phyloP scores from a whole-genome alignment of 495 filamentous ascomycete genomes.

The Lindgomyces ingoldianus region DNA sequence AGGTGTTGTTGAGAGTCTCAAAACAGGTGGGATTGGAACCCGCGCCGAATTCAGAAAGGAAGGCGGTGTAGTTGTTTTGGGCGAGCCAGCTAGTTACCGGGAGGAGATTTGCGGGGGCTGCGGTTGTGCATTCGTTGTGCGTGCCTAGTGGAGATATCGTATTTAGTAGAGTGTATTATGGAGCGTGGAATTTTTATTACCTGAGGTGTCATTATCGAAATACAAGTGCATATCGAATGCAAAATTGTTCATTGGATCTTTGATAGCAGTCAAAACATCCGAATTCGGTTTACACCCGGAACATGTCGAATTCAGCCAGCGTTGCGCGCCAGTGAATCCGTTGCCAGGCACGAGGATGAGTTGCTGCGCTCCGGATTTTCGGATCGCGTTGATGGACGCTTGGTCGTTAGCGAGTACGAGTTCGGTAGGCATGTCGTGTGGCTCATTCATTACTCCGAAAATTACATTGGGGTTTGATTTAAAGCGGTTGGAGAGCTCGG shows the following conservation, averaged over 20 bases:
- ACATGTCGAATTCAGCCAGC: constrained; percentile 32
- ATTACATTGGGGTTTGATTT: constrained; percentile 37
- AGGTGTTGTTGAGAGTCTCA: constrained; percentile 23
- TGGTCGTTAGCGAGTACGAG: constrained; percentile 38
- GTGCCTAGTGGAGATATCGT: constrained; percentile 12
- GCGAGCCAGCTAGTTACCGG: constrained; percentile 35
- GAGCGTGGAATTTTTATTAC: too few relatives aligned
- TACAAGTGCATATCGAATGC: constrained; percentile 42
- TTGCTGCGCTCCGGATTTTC: constrained; percentile 35
- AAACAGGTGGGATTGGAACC: constrained; percentile 30
- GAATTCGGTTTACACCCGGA: constrained; percentile 24
- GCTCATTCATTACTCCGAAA: constrained; percentile 42
- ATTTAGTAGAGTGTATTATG: not conserved
- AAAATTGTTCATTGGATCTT: constrained; percentile 37
- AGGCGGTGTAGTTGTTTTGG: constrained; percentile 36
- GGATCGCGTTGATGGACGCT: constrained; percentile 37
- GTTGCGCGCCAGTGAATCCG: constrained; percentile 38
- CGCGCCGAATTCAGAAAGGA: constrained; percentile 38
- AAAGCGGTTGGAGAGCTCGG: constrained; percentile 35
- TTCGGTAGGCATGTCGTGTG: constrained; percentile 38
- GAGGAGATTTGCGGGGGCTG: constrained; percentile 31
- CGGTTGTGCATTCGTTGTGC: constrained; percentile 31
- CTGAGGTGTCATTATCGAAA: constrained; percentile 39
- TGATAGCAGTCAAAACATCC: constrained; percentile 31
- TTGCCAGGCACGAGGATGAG: constrained; percentile 40